Conservation (phyloP, 257 asterid species). For the Cruciata laevipes region DNA sequence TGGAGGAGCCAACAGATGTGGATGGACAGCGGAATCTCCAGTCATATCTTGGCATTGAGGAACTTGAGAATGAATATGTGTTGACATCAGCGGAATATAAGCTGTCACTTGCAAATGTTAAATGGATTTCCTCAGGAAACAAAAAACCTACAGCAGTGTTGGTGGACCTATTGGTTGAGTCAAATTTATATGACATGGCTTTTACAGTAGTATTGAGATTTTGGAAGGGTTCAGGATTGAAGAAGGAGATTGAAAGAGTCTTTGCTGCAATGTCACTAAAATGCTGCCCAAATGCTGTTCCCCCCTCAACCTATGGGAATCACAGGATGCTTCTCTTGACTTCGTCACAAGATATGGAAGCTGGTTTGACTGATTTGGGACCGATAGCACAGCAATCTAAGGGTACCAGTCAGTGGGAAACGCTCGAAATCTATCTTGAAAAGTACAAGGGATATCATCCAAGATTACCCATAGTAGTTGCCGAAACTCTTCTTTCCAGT, state of each 20-base stretch:
- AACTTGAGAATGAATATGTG: conserved; percentile 81
- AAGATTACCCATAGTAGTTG: conserved; percentile 75
- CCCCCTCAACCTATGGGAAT: conserved; percentile 39
- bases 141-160: conserved; percentile 57
- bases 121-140: conserved; percentile 62
- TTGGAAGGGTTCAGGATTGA: conserved; percentile 80
- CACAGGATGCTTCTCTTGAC: conserved; percentile 61
- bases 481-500: conserved; percentile 86
- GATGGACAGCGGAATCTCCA: conserved; percentile 44
- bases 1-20: conserved; percentile 56
- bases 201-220: conserved; percentile 76
- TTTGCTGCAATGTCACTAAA: conserved; percentile 68
- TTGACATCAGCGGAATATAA: conserved; percentile 66
- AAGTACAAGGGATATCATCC: conserved; percentile 70
- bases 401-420: conserved; percentile 77
- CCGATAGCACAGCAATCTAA: conserved; percentile 33
- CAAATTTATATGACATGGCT: conserved; percentile 84
- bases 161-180: conserved; percentile 82
- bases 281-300: conserved; percentile 63
- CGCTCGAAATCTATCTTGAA: conserved; percentile 83
- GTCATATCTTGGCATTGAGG: conserved; percentile 60
- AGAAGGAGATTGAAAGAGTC: conserved; percentile 87
- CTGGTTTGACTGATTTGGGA: conserved; percentile 43
- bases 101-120: conserved; percentile 58
- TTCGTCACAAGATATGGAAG: conserved; percentile 52